Base-by-base conservation (phyloP, 2,329 filamentous ascomycete genomes). In the Apiospora aurea region DNA sequence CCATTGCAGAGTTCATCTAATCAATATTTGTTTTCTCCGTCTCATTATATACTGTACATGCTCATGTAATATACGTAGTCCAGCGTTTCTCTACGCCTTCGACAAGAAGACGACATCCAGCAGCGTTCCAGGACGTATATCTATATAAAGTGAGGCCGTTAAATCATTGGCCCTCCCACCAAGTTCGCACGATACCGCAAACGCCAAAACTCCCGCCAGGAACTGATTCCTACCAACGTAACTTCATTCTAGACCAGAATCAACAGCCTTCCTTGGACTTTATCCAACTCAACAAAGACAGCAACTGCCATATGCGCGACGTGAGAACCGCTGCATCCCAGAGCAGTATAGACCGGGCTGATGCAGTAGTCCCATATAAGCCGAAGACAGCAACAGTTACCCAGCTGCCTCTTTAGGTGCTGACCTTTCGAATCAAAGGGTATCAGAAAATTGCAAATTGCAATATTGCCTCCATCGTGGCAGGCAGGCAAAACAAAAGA, bases 131-230 rank as follows among this genome's bases (percentile, higher is more conserved):
- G 21, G 38, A n/a, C 57, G 34, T 41, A 41, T 24, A 64, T 64
- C 57, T 64, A 64, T 41, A 41, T 41, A 34, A 41, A 64, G 41
- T 41, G 1, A 34, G 18, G 57, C 57, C 34, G 57, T 41, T 38
- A 49, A 49, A 29, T 49, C 24, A 14, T 18, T 13, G 44, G 44
- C 67, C 47, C 67, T 49, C 18, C 18, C 67, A 49, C 26, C 67
- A 49, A 38, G 26, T 38, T 21, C n/a, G 24, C 44, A n/a, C 13
- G 21, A 13, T 38, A 38, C 67, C 67, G 44, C 34, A 24, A 47
- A 69, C 67, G 67, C 67, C 67, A 49, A 69, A 69, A 69, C 67
- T 46, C 67, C 67, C 44, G 24, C 38, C 67, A 14, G 43, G 26
- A 38, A 46, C 67, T 69, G 67, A 38, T 47, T 69, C 67, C 67